phyloP scores from a whole-genome alignment of 352 stramenopile species.

The Pythium guiyangense region DNA sequence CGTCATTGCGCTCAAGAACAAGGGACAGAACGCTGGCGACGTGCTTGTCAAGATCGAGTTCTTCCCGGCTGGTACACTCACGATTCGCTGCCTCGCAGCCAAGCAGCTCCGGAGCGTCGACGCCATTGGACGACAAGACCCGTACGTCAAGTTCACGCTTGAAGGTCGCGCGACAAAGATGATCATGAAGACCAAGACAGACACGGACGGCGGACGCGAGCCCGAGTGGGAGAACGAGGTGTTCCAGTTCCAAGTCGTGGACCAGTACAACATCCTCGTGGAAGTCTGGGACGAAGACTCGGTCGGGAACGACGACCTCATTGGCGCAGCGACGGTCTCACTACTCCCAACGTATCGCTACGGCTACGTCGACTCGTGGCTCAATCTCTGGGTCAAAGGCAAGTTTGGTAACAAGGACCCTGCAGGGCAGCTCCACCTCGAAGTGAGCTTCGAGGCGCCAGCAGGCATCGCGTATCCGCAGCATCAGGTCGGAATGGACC shows the following conservation, averaged over 20 bases:
- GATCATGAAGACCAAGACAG: constrained; percentile 81
- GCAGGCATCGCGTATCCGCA: constrained; percentile 86
- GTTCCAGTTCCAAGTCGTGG: constrained; percentile 89
- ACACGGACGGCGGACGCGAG: constrained; percentile 78
- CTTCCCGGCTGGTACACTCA: constrained; percentile 69
- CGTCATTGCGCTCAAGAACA: constrained; percentile 57
- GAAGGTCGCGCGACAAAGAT: constrained; percentile 70
- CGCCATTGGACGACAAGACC: constrained; percentile 66
- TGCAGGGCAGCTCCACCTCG: constrained; percentile 82
- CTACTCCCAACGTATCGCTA: constrained; percentile 89
- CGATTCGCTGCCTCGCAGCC: constrained; percentile 48
- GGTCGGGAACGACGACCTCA: constrained; percentile 88
- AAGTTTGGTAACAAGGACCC: constrained; percentile 86
- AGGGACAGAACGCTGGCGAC: constrained; percentile 63
- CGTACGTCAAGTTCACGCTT: constrained; percentile 76
- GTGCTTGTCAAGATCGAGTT: constrained; percentile 79
- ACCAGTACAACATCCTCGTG: constrained; percentile 89
- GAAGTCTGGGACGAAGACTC: constrained; percentile 91
- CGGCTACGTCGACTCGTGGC: constrained; percentile 83
- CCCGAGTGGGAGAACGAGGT: constrained; percentile 81
- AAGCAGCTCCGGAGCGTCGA: constrained; percentile 73
- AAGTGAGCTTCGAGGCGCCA: constrained; percentile 85
- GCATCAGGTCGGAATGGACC: constrained; percentile 80
- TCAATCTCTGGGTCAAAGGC: constrained; percentile 84
- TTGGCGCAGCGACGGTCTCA: constrained; percentile 79